Evolutionary conservation across 1,284 basidiomycete species (phyloP).

Genomic region (Mycena citricolor): DNA sequence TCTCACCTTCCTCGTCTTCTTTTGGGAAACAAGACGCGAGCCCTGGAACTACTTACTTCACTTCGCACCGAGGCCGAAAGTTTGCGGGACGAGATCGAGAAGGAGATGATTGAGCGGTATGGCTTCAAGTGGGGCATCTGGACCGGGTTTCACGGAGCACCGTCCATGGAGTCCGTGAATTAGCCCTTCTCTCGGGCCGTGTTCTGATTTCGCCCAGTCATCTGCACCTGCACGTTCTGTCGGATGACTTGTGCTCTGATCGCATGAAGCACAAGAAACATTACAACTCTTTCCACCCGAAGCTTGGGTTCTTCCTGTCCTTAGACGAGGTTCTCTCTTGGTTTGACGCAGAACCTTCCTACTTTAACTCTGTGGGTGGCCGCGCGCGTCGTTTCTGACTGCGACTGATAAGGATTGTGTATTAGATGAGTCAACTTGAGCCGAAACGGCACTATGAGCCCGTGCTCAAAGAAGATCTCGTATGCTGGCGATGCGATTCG

Average conservation of each 20-base stretch:
- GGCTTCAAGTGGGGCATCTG: constrained; percentile 82
- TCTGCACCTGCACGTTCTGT: constrained; percentile 86
- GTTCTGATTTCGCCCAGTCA: constrained; percentile 51
- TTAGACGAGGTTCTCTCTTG: constrained; percentile 74
- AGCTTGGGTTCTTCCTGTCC: constrained; percentile 83
- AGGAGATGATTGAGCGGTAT: constrained; percentile 79
- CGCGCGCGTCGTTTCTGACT: constrained; percentile 9
- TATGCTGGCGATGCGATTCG: constrained; percentile 68
- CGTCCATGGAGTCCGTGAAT: constrained; percentile 67
- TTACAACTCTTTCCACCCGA: constrained; percentile 92
- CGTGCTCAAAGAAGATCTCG: constrained; percentile 65
- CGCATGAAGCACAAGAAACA: constrained; percentile 90
- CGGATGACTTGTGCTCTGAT: constrained; percentile 75
- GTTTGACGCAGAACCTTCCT: constrained; percentile 63
- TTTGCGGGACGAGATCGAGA: constrained; percentile 62
- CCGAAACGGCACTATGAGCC: constrained; percentile 58
- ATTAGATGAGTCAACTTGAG: constrained; percentile 54
- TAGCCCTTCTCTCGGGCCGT: neutral
- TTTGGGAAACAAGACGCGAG: constrained; percentile 48
- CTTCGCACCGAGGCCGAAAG: constrained; percentile 58
- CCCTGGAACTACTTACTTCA: constrained; percentile 53
- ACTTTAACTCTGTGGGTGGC: constrained; percentile 48
- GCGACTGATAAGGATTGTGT: constrained; percentile 4
- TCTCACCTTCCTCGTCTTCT: constrained; percentile 63
- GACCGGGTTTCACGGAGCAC: constrained; percentile 86